Conservation (phyloP, 495 filamentous ascomycete genomes). For the Saxispiralis lemnorum region DNA sequence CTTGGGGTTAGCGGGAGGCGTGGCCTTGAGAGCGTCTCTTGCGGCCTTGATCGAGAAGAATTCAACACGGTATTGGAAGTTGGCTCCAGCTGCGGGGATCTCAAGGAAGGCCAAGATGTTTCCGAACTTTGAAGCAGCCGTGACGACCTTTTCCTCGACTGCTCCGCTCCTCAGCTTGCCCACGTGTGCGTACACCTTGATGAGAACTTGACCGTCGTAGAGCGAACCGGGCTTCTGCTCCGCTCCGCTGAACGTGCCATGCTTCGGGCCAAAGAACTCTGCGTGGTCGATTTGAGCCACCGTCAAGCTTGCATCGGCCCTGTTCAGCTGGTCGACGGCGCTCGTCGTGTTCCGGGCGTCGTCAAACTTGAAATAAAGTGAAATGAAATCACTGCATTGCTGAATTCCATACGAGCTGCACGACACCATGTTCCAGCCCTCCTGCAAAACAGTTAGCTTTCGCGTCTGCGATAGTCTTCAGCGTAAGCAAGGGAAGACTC, state of each 20-base stretch:
- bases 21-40: conserved; percentile 2
- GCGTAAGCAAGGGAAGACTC: neutral
- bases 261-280: conserved; percentile 2
- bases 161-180: neutral
- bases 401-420: no score
- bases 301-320: neutral
- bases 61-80: conserved; percentile 11
- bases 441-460: conserved; percentile 7
- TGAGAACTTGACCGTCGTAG: conserved; percentile 12
- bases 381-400: neutral
- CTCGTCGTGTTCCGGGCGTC: conserved; percentile 8
- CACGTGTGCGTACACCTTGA: conserved; percentile 1
- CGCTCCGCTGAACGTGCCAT: neutral
- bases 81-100: neutral
- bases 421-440: neutral
- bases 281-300: conserved; percentile 6
- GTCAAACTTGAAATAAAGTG: conserved; percentile 11
- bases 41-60: conserved; percentile 12
- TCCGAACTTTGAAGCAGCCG: conserved; percentile 7
- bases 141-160: neutral
- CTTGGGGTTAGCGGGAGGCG: neutral
- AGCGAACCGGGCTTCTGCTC: neutral
- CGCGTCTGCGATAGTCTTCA: no score
- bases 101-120: conserved; percentile 3
- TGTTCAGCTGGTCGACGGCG: neutral